Evolutionary conservation across 768 basidiomycete genomes (phyloP).

Genomic region (Cyclocybe aegerita): DNA sequence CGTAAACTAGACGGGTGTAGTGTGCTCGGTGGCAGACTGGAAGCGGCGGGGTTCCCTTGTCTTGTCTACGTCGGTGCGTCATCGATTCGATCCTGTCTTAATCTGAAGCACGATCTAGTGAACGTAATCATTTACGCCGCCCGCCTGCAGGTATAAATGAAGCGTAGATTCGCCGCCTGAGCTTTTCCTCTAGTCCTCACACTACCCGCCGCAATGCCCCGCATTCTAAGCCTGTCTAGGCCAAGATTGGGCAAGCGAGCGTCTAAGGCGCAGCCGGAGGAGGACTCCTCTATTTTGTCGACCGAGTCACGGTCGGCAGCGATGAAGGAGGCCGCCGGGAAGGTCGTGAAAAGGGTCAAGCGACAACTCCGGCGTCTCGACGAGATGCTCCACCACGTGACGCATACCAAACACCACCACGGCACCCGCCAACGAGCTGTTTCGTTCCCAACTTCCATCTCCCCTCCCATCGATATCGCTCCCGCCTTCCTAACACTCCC

Average conservation of each 20-base stretch:
- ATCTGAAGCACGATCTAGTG: too few species aligned
- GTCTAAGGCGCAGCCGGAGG: slow-evolving; percentile 6
- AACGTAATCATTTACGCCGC: not conserved
- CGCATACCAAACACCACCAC: slow-evolving; percentile 26
- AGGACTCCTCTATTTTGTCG: slow-evolving; percentile 5
- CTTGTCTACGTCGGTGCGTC: too few species aligned
- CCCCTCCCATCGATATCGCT: slow-evolving; percentile 33
- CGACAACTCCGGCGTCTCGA: slow-evolving; percentile 31
- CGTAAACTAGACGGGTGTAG: too few species aligned
- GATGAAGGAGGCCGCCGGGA: slow-evolving; percentile 24
- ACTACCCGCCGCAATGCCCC: slow-evolving; percentile 9
- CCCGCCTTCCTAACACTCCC: slow-evolving; percentile 14
- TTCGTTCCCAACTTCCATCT: slow-evolving; percentile 32
- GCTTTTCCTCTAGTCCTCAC: not conserved
- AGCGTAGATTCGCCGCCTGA: slow-evolving; percentile 1
- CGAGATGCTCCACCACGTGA: slow-evolving; percentile 34
- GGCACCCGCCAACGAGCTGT: slow-evolving; percentile 20
- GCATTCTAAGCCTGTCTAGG: slow-evolving; percentile 8
- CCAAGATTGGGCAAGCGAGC: not conserved
- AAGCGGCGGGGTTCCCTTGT: too few species aligned
- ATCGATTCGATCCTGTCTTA: too few species aligned
- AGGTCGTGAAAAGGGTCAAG: slow-evolving; percentile 31
- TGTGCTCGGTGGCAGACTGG: too few species aligned
- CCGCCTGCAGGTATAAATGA: slow-evolving; percentile 8
- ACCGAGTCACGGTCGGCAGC: slow-evolving; percentile 14